phyloP scores from a whole-genome alignment of 2,329 filamentous ascomycete species.

The Coleophoma cylindrospora region DNA sequence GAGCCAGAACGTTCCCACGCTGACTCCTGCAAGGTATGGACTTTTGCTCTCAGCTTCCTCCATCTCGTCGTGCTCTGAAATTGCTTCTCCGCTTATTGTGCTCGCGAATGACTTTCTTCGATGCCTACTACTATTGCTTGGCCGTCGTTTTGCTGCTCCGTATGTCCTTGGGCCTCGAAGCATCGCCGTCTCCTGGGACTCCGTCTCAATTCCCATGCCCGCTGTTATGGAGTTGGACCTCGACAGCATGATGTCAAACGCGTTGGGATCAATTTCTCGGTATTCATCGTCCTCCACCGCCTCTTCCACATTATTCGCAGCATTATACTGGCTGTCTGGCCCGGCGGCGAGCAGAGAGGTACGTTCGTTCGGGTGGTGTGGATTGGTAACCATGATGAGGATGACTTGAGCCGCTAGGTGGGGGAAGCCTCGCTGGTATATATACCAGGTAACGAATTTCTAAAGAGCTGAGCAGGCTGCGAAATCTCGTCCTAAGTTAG shows the following conservation, averaged over 20 bases:
- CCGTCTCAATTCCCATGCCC: constrained; percentile 21
- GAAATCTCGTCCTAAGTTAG: too few species aligned
- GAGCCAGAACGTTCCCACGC: constrained; percentile 49
- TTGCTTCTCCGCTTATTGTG: constrained; percentile 10
- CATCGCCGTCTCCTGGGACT: constrained; percentile 25
- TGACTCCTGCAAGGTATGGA: constrained; percentile 36
- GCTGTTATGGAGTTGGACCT: constrained; percentile 21
- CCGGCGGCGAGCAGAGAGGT: constrained; percentile 9
- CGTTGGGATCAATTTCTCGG: constrained; percentile 34
- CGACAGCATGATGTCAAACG: constrained; percentile 22
- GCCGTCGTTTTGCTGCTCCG: constrained; percentile 7
- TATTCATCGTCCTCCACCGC: constrained; percentile 14
- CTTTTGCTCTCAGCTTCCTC: constrained; percentile 13
- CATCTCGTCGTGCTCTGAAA: constrained; percentile 8
- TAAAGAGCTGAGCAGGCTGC: too few species aligned
- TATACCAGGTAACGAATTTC: too few species aligned
- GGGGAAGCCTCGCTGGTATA: too few species aligned
- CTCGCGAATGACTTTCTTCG: constrained; percentile 15
- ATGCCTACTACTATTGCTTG: constrained; percentile 11
- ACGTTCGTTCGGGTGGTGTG: constrained; percentile 4
- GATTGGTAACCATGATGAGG: background rate
- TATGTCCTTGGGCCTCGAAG: constrained; percentile 22
- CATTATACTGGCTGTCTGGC: constrained; percentile 2
- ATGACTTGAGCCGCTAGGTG: too few species aligned
- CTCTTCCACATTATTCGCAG: constrained; percentile 4